phyloP scores from a whole-genome alignment of 257 asterid genomes.

The Solanum chmielewskii region DNA sequence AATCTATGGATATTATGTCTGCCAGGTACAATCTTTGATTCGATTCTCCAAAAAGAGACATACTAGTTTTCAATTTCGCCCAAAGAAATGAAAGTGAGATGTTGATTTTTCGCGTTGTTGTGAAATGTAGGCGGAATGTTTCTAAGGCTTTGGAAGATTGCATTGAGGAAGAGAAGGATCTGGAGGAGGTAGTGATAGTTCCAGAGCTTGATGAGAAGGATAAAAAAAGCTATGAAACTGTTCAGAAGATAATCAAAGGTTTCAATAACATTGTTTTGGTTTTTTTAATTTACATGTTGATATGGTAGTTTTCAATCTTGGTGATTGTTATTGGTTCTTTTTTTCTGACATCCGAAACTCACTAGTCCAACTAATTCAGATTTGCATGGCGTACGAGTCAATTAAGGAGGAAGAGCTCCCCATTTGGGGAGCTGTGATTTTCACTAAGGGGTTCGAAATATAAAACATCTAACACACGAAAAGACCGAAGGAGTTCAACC shows the following conservation, averaged over 20 bases:
- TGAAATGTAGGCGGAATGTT: slow-evolving; percentile 6
- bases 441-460: background rate
- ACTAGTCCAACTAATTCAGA: background rate
- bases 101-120: background rate
- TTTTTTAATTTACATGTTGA: background rate
- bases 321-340: background rate
- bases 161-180: slow-evolving; percentile 14
- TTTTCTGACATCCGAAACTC: background rate
- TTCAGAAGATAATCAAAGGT: slow-evolving; percentile 50
- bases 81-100: background rate
- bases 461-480: background rate
- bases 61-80: background rate
- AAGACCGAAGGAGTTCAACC: background rate
- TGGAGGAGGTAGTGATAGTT: background rate
- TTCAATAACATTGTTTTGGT: background rate
- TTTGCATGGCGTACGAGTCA: background rate
- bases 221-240: slow-evolving; percentile 26
- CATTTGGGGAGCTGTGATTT: background rate
- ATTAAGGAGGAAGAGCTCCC: background rate
- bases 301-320: background rate
- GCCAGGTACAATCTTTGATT: background rate
- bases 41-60: background rate
- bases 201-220: slow-evolving; percentile 39
- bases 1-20: slow-evolving; percentile 14
- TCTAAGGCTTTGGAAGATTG: slow-evolving; percentile 11